A percentile compares a stretch with the other conserved stretches of the same genome.
Evolutionary conservation across 352 stramenopile genomes (phyloP).

Genomic region (Phytophthora meadii): DNA sequence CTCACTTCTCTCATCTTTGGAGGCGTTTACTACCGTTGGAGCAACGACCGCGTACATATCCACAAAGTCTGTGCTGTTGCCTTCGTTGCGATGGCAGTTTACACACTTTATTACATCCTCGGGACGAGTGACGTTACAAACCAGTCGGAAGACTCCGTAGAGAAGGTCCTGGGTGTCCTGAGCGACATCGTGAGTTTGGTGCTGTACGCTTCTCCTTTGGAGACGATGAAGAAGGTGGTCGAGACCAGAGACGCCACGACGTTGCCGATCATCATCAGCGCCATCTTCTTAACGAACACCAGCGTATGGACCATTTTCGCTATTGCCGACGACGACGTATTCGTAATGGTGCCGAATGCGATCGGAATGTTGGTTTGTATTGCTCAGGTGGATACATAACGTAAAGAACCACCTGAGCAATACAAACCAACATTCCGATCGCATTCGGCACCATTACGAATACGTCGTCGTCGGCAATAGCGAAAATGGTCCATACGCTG

Average conservation of each 20-base stretch:
- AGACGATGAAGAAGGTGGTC: conserved; percentile 28
- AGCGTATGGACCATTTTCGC: conserved; percentile 45
- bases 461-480: conserved; percentile 37
- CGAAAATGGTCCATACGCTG: conserved; percentile 44
- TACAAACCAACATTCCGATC: conserved; percentile 27
- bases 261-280: conserved; percentile 45
- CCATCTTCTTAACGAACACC: conserved; percentile 37
- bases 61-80: conserved; percentile 46
- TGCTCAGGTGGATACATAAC: conserved; percentile 34
- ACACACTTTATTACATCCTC: conserved; percentile 30
- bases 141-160: conserved; percentile 27
- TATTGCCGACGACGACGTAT: conserved; percentile 38
- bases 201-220: conserved; percentile 28
- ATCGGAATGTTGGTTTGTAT: conserved; percentile 29
- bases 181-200: conserved; percentile 19
- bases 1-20: conserved; percentile 42
- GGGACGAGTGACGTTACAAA: conserved; percentile 32
- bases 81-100: conserved; percentile 84
- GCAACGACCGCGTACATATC: conserved; percentile 31
- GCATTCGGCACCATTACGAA: conserved; percentile 45
- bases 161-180: conserved; percentile 32
- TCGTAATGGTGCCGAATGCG: conserved; percentile 43
- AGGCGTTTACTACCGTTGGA: conserved; percentile 48
- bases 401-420: conserved; percentile 36
- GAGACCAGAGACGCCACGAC: conserved; percentile 39